A percentile compares a stretch with the other conserved stretches of the same genome.
These are phyloP conservation scores for Inga laurina DNA, from an alignment of 306 rosid genomes.

Conservation along the genomic window DNA sequence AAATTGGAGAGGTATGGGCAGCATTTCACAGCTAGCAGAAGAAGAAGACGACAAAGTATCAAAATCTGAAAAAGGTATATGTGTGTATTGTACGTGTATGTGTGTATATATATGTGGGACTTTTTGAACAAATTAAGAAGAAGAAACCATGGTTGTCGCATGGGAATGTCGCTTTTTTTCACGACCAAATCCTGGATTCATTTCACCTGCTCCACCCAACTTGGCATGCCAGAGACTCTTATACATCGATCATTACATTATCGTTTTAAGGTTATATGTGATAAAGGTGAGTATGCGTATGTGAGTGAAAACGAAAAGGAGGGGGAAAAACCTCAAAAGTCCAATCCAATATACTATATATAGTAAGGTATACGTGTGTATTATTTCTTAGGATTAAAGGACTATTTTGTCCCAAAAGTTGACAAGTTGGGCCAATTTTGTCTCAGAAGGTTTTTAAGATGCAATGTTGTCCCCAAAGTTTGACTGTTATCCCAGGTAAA, in stretches of 20 bases:
- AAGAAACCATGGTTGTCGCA: slow-evolving; percentile 27
- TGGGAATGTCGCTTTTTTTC: slow-evolving; percentile 56
- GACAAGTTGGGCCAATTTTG: too few species aligned
- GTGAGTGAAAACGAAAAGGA: neutral
- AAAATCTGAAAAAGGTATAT: neutral
- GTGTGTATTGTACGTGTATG: neutral
- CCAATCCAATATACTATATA: neutral
- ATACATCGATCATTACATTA: neutral
- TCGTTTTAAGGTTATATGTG: neutral
- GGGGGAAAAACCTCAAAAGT: too few species aligned
- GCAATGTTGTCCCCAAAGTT: too few species aligned
- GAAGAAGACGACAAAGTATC: neutral
- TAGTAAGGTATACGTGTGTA: neutral
- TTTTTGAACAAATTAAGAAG: neutral
- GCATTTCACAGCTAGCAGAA: neutral
- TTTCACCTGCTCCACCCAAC: slow-evolving; percentile 60
- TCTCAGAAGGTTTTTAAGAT: too few species aligned
- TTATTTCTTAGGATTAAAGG: too few species aligned
- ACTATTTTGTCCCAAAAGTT: too few species aligned
- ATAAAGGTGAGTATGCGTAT: neutral
- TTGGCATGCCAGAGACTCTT: neutral
- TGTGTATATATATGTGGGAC: neutral
- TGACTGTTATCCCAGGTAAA: too few species aligned
- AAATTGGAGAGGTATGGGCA: neutral
- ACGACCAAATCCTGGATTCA: slow-evolving; percentile 40